These are phyloP conservation scores for Mollisia scopiformis DNA, from an alignment of 2,329 filamentous ascomycete species.

Conservation along the genomic window DNA sequence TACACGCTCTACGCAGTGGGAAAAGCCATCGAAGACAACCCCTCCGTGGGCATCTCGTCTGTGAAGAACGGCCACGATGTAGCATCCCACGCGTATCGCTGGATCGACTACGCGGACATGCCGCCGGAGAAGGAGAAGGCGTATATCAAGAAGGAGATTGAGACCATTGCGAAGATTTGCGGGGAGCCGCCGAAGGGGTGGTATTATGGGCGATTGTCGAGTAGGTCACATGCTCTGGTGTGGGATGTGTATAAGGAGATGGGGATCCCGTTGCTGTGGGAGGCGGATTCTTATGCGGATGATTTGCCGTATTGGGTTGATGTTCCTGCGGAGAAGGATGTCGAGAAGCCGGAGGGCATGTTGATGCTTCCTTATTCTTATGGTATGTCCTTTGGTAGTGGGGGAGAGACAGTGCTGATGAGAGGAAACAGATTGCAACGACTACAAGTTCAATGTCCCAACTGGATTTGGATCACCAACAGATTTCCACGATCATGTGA, in stretches of 20 bases:
- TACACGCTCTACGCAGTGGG: slow-evolving; percentile 47
- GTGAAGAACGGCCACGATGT: slow-evolving; percentile 45
- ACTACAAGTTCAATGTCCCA: slow-evolving; percentile 35
- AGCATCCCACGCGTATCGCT: slow-evolving; percentile 43
- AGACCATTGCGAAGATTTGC: slow-evolving; percentile 38
- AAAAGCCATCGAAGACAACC: slow-evolving; percentile 44
- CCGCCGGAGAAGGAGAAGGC: slow-evolving; percentile 41
- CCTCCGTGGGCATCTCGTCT: slow-evolving; percentile 42
- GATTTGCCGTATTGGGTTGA: slow-evolving; percentile 60
- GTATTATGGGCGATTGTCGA: slow-evolving; percentile 40
- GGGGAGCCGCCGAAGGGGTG: slow-evolving; percentile 40
- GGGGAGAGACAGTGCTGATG: neutral
- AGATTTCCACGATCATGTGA: slow-evolving; percentile 43
- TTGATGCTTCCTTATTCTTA: slow-evolving; percentile 58
- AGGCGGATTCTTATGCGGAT: slow-evolving; percentile 54
- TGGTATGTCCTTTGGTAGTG: slow-evolving; percentile 6
- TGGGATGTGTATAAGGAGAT: slow-evolving; percentile 55
- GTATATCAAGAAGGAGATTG: slow-evolving; percentile 42
- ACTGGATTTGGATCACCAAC: slow-evolving; percentile 29
- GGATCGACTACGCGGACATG: slow-evolving; percentile 47
- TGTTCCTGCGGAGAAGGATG: slow-evolving; percentile 49
- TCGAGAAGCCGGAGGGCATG: slow-evolving; percentile 46
- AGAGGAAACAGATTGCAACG: slow-evolving; percentile 49
- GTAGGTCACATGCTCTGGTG: slow-evolving; percentile 48
- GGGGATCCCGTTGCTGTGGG: slow-evolving; percentile 52